A percentile compares a stretch with the other conserved stretches of the same genome.
phyloP scores from a whole-genome alignment of 768 basidiomycete genomes.

The Suillus decipiens region DNA sequence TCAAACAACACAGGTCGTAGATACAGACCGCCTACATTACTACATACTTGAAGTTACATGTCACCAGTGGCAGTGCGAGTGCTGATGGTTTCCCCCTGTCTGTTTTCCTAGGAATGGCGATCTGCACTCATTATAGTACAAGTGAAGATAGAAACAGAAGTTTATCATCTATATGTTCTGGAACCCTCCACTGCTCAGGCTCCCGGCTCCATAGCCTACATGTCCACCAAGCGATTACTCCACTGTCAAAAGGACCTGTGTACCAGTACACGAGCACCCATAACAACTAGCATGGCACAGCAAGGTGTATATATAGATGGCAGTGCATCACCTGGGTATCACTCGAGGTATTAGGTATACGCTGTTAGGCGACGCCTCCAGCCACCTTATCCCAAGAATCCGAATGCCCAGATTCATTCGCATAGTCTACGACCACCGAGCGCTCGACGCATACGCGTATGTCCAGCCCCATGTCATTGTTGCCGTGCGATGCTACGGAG shows the following conservation, averaged over 20 bases:
- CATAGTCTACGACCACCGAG: conserved; percentile 29
- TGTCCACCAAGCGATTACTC: background rate
- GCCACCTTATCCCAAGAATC: conserved; percentile 18
- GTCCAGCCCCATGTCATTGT: conserved; percentile 28
- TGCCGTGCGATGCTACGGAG: conserved; percentile 12
- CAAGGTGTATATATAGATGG: background rate
- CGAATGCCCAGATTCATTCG: conserved; percentile 1
- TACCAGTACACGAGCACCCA: background rate
- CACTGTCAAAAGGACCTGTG: background rate
- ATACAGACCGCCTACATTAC: conserved; percentile 20
- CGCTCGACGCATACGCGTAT: conserved; percentile 33
- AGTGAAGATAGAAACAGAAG: background rate
- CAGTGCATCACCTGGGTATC: background rate
- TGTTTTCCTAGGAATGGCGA: background rate
- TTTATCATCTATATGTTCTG: too few relatives aligned
- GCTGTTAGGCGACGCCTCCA: background rate
- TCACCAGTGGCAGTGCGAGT: background rate
- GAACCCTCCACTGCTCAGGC: background rate
- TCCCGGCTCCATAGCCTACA: background rate
- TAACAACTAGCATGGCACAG: background rate
- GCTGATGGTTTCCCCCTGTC: background rate
- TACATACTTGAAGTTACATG: background rate
- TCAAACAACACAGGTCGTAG: background rate
- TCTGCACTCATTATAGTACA: background rate
- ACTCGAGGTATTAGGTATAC: background rate